A percentile compares a stretch with the other conserved stretches of the same genome.
phyloP scores from a whole-genome alignment of 2,329 filamentous ascomycete genomes.

The Aureobasidium sp. region DNA sequence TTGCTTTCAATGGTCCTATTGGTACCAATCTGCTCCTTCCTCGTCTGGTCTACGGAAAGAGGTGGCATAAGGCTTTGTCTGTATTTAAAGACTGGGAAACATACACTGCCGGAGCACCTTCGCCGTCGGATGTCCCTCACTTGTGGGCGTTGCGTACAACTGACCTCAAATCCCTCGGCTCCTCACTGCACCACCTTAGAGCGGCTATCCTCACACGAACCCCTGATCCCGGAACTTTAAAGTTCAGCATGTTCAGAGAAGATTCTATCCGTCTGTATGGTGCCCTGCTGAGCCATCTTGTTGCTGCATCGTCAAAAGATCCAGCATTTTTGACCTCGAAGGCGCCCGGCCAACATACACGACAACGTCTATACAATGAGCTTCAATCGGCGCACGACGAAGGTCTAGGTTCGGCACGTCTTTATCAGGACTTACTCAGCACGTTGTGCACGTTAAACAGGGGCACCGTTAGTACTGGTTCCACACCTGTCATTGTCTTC shows the following conservation, averaged over 20 bases:
- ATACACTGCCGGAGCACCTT: neutral
- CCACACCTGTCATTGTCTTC: neutral
- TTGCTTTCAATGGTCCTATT: conserved; percentile 14
- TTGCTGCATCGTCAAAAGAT: no score
- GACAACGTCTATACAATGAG: no score
- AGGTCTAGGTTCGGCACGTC: no score
- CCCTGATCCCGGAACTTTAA: no score
- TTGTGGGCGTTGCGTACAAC: no score
- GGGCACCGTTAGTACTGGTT: neutral
- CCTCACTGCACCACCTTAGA: no score
- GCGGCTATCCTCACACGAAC: no score
- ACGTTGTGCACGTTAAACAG: neutral
- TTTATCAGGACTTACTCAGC: neutral
- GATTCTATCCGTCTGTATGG: neutral
- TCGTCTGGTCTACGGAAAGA: conserved; percentile 16
- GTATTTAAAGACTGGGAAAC: conserved; percentile 21
- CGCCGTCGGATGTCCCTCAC: neutral
- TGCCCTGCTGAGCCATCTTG: neutral
- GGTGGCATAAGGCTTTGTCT: conserved; percentile 32
- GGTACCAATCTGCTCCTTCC: conserved; percentile 12
- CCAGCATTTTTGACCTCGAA: no score
- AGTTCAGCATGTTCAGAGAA: no score
- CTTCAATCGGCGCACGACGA: no score
- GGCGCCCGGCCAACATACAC: no score
- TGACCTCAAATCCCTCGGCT: no score